A percentile compares a stretch with the other conserved stretches of the same genome.
Conservation (phyloP, 805 yeast species). For the Tetrapisispora taiwanensis region DNA sequence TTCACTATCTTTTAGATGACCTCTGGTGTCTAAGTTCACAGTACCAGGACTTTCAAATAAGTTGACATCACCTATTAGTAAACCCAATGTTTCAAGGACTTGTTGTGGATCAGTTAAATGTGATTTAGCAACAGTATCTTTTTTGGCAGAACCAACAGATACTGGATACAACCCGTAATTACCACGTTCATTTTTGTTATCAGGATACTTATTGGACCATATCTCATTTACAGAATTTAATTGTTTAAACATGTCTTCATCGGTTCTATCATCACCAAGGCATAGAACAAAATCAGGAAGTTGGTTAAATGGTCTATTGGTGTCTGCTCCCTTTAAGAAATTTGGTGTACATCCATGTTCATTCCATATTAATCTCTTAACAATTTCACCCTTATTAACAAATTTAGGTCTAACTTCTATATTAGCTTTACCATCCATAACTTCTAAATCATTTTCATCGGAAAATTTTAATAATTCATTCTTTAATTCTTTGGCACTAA, state of each 20-base stretch:
- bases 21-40: slow-evolving; percentile 66
- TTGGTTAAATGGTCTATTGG: slow-evolving; percentile 31
- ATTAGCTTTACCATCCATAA: slow-evolving; percentile 95
- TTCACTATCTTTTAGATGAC: slow-evolving; percentile 44
- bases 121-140: slow-evolving; percentile 73
- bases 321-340: slow-evolving; percentile 27
- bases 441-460: slow-evolving; percentile 74
- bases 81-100: slow-evolving; percentile 75
- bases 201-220: slow-evolving; percentile 29
- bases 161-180: slow-evolving; percentile 68
- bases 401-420: slow-evolving; percentile 93
- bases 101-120: slow-evolving; percentile 77
- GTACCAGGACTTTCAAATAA: slow-evolving; percentile 70
- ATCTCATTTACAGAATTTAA: slow-evolving; percentile 49
- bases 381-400: slow-evolving; percentile 95
- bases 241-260: slow-evolving; percentile 92
- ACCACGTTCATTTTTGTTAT: slow-evolving; percentile 37
- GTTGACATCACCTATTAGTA: slow-evolving; percentile 69
- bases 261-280: slow-evolving; percentile 92
- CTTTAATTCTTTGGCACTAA: slow-evolving; percentile 68
- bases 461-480: slow-evolving; percentile 52
- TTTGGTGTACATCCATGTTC: slow-evolving; percentile 49
- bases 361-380: slow-evolving; percentile 59
- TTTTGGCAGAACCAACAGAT: slow-evolving; percentile 87
- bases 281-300: slow-evolving; percentile 81